Percentiles rank a stretch among this genome's conserved stretches.
Conservation (phyloP, 1,284 basidiomycete genomes). For the Cryptococcus sp. region DNA sequence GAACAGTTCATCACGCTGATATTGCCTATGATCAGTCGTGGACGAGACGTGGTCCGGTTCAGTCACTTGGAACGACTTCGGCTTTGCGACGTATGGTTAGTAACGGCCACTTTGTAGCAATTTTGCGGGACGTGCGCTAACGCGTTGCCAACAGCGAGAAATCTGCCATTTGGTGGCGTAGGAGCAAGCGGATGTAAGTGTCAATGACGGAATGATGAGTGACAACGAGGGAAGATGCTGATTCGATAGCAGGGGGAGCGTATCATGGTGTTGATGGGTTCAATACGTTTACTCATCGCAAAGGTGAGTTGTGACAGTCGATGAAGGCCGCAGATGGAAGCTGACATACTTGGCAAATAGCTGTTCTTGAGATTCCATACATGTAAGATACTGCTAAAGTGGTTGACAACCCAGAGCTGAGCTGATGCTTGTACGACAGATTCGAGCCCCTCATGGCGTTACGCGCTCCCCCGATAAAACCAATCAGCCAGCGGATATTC, state of each 20-base stretch:
- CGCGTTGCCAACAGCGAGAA: slow-evolving; percentile 26
- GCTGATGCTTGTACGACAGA: slow-evolving; percentile 18
- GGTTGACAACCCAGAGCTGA: neutral
- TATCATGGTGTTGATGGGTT: slow-evolving; percentile 52
- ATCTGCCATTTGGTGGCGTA: slow-evolving; percentile 51
- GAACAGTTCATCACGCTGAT: neutral
- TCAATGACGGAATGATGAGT: neutral
- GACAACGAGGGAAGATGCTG: neutral
- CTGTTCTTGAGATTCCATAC: slow-evolving; percentile 44
- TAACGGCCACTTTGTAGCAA: neutral
- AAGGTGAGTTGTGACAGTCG: slow-evolving; percentile 26
- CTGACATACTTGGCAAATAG: slow-evolving; percentile 10
- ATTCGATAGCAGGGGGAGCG: slow-evolving; percentile 34
- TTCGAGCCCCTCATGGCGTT: slow-evolving; percentile 43
- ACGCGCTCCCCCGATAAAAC: slow-evolving; percentile 44
- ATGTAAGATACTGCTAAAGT: slow-evolving; percentile 18
- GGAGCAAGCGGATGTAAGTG: slow-evolving; percentile 50
- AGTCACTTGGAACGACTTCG: slow-evolving; percentile 52
- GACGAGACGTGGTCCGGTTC: slow-evolving; percentile 46
- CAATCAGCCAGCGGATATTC: slow-evolving; percentile 24
- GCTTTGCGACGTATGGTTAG: slow-evolving; percentile 35
- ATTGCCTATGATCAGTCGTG: slow-evolving; percentile 28
- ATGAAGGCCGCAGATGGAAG: neutral
- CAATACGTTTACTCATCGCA: slow-evolving; percentile 50
- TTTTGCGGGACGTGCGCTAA: neutral